Percentiles rank a stretch among this genome's conserved stretches.
Conservation (phyloP, 1,284 basidiomycete species). For the Mrakiaceae sp. region DNA sequence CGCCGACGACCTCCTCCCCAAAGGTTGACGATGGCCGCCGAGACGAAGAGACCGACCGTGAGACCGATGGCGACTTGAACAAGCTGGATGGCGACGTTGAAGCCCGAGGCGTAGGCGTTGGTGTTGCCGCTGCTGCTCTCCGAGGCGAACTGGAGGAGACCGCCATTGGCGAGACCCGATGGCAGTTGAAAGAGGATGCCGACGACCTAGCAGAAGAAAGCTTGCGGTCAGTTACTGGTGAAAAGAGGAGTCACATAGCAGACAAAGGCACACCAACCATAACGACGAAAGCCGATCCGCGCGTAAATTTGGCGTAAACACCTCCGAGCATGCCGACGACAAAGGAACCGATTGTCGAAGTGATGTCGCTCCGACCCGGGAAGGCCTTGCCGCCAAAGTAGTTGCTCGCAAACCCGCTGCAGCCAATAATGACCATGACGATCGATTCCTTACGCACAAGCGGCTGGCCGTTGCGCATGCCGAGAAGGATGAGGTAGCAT, state of each 20-base stretch:
- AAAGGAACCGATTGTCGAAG: slow-evolving; percentile 60
- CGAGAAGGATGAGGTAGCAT: slow-evolving; percentile 59
- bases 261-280: slow-evolving; percentile 41
- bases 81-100: slow-evolving; percentile 38
- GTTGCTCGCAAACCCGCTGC: slow-evolving; percentile 42
- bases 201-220: slow-evolving; percentile 43
- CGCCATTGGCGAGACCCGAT: slow-evolving; percentile 70
- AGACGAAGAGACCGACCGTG: slow-evolving; percentile 54
- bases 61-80: slow-evolving; percentile 39
- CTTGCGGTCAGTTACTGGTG: background rate
- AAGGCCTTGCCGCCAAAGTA: slow-evolving; percentile 59
- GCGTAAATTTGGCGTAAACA: slow-evolving; percentile 68
- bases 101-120: slow-evolving; percentile 52
- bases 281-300: slow-evolving; percentile 63
- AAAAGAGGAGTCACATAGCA: background rate
- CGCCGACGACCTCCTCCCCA: slow-evolving; percentile 37
- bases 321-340: slow-evolving; percentile 74
- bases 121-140: slow-evolving; percentile 39
- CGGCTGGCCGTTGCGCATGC: slow-evolving; percentile 64
- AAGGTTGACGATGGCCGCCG: slow-evolving; percentile 40
- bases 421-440: slow-evolving; percentile 55
- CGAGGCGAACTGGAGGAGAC: slow-evolving; percentile 64
- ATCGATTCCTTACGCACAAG: slow-evolving; percentile 60
- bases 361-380: slow-evolving; percentile 57
- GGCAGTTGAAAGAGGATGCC: slow-evolving; percentile 81